Evolutionary conservation across 2,329 filamentous ascomycete species (phyloP).

Genomic region (Zymoseptoria crescenta): DNA sequence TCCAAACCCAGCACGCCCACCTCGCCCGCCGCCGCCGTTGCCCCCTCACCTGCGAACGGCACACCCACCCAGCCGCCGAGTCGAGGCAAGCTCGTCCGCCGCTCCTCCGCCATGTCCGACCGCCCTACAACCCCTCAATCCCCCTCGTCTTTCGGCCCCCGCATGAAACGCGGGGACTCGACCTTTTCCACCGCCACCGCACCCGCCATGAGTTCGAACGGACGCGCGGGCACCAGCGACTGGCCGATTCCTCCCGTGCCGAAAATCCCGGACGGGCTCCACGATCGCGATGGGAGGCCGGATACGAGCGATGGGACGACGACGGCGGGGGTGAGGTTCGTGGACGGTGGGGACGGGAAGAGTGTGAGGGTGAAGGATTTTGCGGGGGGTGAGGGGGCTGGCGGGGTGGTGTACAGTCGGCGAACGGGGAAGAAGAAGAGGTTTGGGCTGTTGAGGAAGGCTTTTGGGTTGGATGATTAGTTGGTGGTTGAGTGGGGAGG

Average conservation of each 20-base stretch:
- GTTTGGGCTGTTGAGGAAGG: conserved; percentile 57
- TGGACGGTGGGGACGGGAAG: conserved; percentile 7
- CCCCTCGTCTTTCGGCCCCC: conserved; percentile 14
- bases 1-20: conserved; percentile 4
- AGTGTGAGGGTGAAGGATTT: conserved; percentile 9
- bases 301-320: conserved; percentile 27
- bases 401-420: conserved; percentile 27
- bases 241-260: conserved; percentile 43
- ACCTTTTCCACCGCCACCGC: conserved; percentile 20
- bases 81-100: conserved; percentile 42
- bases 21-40: conserved; percentile 21
- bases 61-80: conserved; percentile 51
- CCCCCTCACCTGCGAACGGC: too few species aligned
- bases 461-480: conserved; percentile 53
- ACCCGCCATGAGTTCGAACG: conserved; percentile 21
- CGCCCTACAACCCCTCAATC: background rate
- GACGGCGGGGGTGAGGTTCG: conserved; percentile 5
- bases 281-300: conserved; percentile 18
- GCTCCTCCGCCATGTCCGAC: conserved; percentile 12
- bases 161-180: conserved; percentile 18
- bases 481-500: too few species aligned
- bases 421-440: conserved; percentile 53
- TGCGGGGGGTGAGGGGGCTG: conserved; percentile 12
- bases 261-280: conserved; percentile 12
- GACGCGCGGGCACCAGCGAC: conserved; percentile 12